Evolutionary conservation across 352 stramenopile genomes (phyloP).

Genomic region (Hyphochytrium catenoides): DNA sequence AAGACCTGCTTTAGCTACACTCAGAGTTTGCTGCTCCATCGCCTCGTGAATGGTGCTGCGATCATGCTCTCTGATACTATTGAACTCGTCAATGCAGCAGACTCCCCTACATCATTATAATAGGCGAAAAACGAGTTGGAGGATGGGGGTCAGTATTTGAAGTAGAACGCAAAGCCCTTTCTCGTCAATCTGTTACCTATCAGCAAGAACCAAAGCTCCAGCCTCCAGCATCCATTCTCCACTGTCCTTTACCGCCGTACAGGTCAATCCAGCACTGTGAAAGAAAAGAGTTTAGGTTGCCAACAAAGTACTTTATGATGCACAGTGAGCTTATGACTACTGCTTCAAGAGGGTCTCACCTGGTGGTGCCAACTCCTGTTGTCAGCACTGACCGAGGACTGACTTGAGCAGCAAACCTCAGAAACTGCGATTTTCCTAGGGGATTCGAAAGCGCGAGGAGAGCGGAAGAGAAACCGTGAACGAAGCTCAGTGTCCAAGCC

Average conservation of each 20-base stretch:
- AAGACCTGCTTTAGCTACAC: constrained; percentile 88
- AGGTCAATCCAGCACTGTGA: constrained; percentile 72
- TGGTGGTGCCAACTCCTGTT: constrained; percentile 86
- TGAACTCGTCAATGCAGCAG: constrained; percentile 96
- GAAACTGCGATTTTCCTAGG: constrained; percentile 78
- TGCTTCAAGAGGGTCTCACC: background rate
- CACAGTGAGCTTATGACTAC: too few species aligned
- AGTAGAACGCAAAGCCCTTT: constrained; percentile 6
- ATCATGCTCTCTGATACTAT: constrained; percentile 77
- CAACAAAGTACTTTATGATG: background rate
- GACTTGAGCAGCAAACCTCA: constrained; percentile 82
- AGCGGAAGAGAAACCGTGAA: constrained; percentile 7
- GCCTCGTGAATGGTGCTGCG: constrained; percentile 82
- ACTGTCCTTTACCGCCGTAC: constrained; percentile 81
- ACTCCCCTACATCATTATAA: constrained; percentile 26
- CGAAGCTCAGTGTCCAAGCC: background rate
- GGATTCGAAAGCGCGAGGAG: constrained; percentile 18
- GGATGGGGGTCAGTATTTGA: background rate
- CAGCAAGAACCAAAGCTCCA: constrained; percentile 71
- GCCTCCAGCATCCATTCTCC: constrained; percentile 89
- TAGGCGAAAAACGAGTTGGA: constrained; percentile 18
- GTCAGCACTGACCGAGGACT: constrained; percentile 82
- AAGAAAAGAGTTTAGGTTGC: background rate
- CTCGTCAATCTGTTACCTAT: constrained; percentile 18
- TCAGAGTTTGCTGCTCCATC: constrained; percentile 95